Conservation (phyloP, 768 basidiomycete genomes). For the Mycena leptocephala region DNA sequence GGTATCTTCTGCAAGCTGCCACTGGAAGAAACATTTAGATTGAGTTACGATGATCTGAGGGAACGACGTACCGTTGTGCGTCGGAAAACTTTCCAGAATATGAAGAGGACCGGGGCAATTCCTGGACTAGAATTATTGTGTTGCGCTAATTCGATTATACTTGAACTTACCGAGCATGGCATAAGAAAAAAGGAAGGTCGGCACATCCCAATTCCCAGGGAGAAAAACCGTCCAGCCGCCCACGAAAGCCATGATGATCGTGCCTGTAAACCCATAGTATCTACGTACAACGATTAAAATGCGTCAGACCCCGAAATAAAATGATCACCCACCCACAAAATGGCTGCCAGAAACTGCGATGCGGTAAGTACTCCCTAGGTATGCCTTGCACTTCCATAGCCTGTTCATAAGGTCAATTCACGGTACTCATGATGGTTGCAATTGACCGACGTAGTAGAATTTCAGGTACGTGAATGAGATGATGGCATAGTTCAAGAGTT, state of each 20-base stretch:
- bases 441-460: conserved; percentile 58
- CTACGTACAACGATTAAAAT: conserved; percentile 27
- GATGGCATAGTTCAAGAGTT: conserved; percentile 64
- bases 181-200: conserved; percentile 67
- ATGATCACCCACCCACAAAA: conserved; percentile 59
- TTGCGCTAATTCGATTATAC: background rate
- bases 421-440: background rate
- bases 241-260: conserved; percentile 63
- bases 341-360: conserved; percentile 66
- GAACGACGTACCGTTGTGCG: conserved; percentile 53
- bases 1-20: conserved; percentile 55
- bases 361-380: conserved; percentile 60
- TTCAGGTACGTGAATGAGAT: conserved; percentile 66
- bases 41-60: background rate
- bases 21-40: conserved; percentile 45
- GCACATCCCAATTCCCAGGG: conserved; percentile 64
- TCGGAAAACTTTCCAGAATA: conserved; percentile 63
- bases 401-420: conserved; percentile 39
- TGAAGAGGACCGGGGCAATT: conserved; percentile 58
- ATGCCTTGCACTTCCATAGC: conserved; percentile 64
- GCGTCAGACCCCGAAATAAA: background rate
- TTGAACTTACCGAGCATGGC: conserved; percentile 54
- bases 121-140: conserved; percentile 4
- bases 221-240: conserved; percentile 69
- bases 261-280: conserved; percentile 63